Conservation (phyloP, 176 grass and related monocot species). For the Lolium rigidum region DNA sequence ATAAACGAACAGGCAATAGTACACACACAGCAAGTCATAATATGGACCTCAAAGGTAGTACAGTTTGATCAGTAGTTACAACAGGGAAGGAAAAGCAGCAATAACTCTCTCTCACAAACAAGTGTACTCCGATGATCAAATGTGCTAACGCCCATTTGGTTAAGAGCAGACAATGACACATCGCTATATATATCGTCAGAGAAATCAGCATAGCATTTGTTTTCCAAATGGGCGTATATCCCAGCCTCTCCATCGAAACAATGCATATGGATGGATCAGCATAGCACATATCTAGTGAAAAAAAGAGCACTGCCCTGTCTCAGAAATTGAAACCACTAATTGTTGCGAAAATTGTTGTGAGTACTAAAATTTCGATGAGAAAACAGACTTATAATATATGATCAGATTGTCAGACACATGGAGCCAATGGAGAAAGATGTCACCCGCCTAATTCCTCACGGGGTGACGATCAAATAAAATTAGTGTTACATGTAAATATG, state of each 20-base stretch:
- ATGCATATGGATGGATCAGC: not conserved
- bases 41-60: not conserved
- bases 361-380: not conserved
- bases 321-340: not conserved
- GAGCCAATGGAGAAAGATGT: not conserved
- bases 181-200: not conserved
- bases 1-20: not conserved
- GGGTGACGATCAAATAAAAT: not conserved
- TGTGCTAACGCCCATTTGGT: not conserved
- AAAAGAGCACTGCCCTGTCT: not conserved
- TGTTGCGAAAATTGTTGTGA: not conserved
- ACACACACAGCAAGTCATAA: not conserved
- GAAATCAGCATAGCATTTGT: not conserved
- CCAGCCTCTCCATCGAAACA: too few relatives aligned
- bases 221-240: too few relatives aligned
- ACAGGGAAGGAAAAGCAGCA: not conserved
- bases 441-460: not conserved
- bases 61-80: conserved; percentile 14
- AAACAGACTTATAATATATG: not conserved
- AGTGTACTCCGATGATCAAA: not conserved
- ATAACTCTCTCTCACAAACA: not conserved
- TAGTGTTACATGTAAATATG: not conserved
- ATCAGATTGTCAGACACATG: conserved; percentile 6
- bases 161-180: not conserved
- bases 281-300: not conserved